A percentile compares a stretch with the other conserved stretches of the same genome.
Conservation (phyloP, 768 basidiomycete species). For the Pulveroboletus sp. region DNA sequence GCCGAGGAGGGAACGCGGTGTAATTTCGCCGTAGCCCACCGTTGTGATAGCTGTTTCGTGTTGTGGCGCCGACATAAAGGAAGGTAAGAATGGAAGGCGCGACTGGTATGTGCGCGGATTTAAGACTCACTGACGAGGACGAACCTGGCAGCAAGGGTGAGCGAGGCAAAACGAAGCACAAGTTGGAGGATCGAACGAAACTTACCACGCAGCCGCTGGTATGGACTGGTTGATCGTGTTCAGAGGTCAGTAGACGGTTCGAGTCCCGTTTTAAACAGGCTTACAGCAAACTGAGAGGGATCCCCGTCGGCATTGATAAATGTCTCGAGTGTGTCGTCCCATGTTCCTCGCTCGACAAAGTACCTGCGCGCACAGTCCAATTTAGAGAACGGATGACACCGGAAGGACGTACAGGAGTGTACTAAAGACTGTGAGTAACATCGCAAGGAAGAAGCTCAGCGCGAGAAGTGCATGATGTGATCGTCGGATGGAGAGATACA, state of each 20-base stretch:
- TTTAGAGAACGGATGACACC: not conserved
- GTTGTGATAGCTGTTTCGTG: constrained; percentile 69
- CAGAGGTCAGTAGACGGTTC: not conserved
- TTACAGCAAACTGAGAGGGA: constrained; percentile 70
- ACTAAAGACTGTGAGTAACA: constrained; percentile 84
- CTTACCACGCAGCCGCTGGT: constrained; percentile 74
- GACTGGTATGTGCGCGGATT: not conserved
- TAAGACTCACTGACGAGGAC: constrained; percentile 68
- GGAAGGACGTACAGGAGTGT: constrained; percentile 60
- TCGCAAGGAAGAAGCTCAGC: constrained; percentile 82
- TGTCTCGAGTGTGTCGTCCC: constrained; percentile 74
- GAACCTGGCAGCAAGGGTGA: constrained; percentile 39
- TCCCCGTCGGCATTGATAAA: constrained; percentile 87
- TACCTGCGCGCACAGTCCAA: constrained; percentile 43
- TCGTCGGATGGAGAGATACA: constrained; percentile 83
- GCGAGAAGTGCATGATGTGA: constrained; percentile 86
- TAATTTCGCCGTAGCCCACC: constrained; percentile 90
- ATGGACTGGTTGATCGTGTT: constrained; percentile 42
- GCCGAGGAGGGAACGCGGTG: constrained; percentile 83
- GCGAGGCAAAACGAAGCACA: not conserved
- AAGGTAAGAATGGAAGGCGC: not conserved
- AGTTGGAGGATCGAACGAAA: not conserved
- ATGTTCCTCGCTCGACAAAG: constrained; percentile 86
- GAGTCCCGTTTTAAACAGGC: constrained; percentile 13
- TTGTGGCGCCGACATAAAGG: too few species aligned